A percentile compares a stretch with the other conserved stretches of the same genome.
Evolutionary conservation across 345 rosid species (phyloP).

Genomic region (Chamaenerion angustifolium): DNA sequence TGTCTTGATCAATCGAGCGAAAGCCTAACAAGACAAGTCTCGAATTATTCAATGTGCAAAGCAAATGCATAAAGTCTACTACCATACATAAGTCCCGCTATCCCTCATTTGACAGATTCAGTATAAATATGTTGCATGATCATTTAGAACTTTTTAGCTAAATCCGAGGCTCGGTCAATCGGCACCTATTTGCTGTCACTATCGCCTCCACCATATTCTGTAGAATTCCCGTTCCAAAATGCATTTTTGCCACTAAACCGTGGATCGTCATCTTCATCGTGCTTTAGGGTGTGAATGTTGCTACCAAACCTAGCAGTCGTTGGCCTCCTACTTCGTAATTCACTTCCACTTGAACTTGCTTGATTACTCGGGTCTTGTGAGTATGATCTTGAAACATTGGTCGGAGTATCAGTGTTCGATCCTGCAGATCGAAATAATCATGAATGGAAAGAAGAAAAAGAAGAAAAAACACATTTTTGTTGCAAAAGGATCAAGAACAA

Average conservation of each 20-base stretch:
- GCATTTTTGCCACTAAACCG: slow-evolving; percentile 48
- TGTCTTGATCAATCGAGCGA: too few species aligned
- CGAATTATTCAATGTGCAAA: too few species aligned
- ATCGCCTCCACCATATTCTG: slow-evolving; percentile 53
- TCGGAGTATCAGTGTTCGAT: slow-evolving; percentile 28
- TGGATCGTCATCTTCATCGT: slow-evolving; percentile 52
- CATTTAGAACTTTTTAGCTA: too few species aligned
- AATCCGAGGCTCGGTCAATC: too few species aligned
- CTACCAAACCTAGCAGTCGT: slow-evolving; percentile 40
- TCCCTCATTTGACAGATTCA: too few species aligned
- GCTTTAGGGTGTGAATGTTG: slow-evolving; percentile 71
- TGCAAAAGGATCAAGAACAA: neutral
- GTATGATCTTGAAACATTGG: slow-evolving; percentile 15
- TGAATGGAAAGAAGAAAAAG: neutral
- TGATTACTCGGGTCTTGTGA: slow-evolving; percentile 11
- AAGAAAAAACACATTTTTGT: neutral
- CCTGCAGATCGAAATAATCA: slow-evolving; percentile 17
- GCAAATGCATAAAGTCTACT: too few species aligned
- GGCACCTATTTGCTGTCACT: slow-evolving; percentile 16
- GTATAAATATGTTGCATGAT: too few species aligned
- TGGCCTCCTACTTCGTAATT: slow-evolving; percentile 25
- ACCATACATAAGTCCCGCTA: too few species aligned
- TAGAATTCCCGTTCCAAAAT: slow-evolving; percentile 89
- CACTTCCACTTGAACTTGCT: slow-evolving; percentile 16
- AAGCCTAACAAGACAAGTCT: too few species aligned